Evolutionary conservation across 345 rosid species (phyloP), one percentile per base, ranked within the genome.

Genomic region (Camelina neglecta): DNA sequence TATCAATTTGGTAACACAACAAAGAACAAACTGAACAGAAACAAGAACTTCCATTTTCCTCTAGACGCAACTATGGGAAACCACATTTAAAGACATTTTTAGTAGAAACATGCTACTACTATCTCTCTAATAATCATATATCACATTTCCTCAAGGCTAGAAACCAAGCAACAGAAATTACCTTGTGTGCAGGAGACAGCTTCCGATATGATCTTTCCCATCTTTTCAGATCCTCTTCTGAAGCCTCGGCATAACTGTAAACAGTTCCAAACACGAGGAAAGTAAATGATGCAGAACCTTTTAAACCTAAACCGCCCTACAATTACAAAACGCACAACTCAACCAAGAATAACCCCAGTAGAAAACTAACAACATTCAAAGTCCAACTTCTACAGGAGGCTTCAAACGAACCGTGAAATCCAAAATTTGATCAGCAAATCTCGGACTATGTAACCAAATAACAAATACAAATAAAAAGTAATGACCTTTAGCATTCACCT

Each of bases 111-210:
- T 5, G 15, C 48, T 47, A 15, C 8, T 60, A 35, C 4, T 16
- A 23, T 26, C 35, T 73, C 55, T 63, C 36, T 41, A 42, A 38
- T 53, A 29, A 8, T 23, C 18, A 2, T 13, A 55, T 73, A 55
- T 65, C 49, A 65, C 3, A 36, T n/a, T 15, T 65, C 20, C 39
- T 47, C 23, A 70, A 44, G 64, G 66, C 21, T 24, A 36, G 41
- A 49, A 61, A 41, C 18, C 31, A 77, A 36, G 67, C 65, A 60
- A 31, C 13, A 36, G 24, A 76, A 50, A 31, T 24, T 61, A 90
- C 99, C 93, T 89, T 88, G 83, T 91, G 97, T 0, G 85, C 74
- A 84, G 85, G 83, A 45, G 93, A 82, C 72, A 93, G 91, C 88
- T 89, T 92, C 75, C 79, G 84, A 50, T 78, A 92, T 45, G 89